A percentile compares a stretch with the other conserved stretches of the same genome.
These are phyloP conservation scores for Helminthosporium solani DNA, from an alignment of 2,329 filamentous ascomycete genomes.

Conservation along the genomic window DNA sequence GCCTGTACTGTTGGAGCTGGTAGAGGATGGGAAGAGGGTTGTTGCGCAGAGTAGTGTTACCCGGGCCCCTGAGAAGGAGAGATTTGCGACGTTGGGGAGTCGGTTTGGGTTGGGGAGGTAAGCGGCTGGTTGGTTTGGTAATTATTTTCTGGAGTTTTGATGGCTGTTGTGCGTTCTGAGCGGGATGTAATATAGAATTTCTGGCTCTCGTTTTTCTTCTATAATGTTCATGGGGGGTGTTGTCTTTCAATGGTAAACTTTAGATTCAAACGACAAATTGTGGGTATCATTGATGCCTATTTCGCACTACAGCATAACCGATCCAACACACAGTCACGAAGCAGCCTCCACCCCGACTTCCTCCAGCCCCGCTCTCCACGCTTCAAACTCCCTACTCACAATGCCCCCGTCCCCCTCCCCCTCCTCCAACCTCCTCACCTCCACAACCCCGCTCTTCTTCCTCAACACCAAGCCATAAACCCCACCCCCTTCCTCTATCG, in stretches of 20 bases:
- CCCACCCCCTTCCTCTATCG: slow-evolving; percentile 65
- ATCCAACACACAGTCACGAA: no score
- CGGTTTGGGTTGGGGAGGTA: slow-evolving; percentile 31
- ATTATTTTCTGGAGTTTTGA: background rate
- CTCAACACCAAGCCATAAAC: slow-evolving; percentile 77
- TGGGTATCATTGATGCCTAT: background rate
- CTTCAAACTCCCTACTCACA: slow-evolving; percentile 72
- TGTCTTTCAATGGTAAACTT: background rate
- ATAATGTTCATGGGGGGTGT: no score
- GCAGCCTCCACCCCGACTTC: no score
- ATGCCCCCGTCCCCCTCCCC: slow-evolving; percentile 77
- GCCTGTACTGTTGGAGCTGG: slow-evolving; percentile 83
- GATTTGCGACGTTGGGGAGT: slow-evolving; percentile 38
- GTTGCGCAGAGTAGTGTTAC: slow-evolving; percentile 38
- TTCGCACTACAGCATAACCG: background rate
- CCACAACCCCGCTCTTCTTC: slow-evolving; percentile 64
- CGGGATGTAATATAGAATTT: slow-evolving; percentile 1
- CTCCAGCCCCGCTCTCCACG: slow-evolving; percentile 57
- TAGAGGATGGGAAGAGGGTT: slow-evolving; percentile 37
- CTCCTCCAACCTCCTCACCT: slow-evolving; percentile 72
- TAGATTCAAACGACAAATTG: no score
- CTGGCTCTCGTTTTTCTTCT: no score
- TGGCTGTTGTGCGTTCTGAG: background rate
- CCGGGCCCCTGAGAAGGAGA: slow-evolving; percentile 28
- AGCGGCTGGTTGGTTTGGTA: background rate